Base-by-base conservation (phyloP, 129 eudicot species). In the Helianthus annuus region DNA sequence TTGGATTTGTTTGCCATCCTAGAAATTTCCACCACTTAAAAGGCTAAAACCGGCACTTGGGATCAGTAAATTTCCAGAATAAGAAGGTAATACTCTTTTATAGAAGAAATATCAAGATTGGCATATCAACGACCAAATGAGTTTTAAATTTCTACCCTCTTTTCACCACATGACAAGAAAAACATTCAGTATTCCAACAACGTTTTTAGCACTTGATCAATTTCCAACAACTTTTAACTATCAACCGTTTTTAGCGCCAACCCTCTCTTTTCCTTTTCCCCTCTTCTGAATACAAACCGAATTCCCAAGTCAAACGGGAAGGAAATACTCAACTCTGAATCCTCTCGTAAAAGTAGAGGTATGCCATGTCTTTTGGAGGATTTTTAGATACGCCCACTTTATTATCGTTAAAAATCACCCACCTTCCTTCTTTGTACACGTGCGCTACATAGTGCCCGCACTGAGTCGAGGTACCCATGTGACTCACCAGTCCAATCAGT, bases 381-480 rank as follows among this genome's bases (percentile, higher is more conserved):
- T 88, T 84, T 79, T 84, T 88, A 0, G 99, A 94, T 70, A 82
- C 83, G 39, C 88, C 97, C 69, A 94, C 99, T 80, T 94, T 94
- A 51, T 88, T 89, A 68, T 94, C 99, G 10, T 94, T 94, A 78
- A 78, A 94, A 39, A 94, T 91, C 52, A 79, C 96, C 99, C 97
- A 90, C 78, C 87, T 83, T 57, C 97, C 96, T 68, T 94, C 91
- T 82, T 94, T 94, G 76, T 71, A 64, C 27, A 94, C 85, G 32
- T 94, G 99, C 1, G 99, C 99, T 75, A 94, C 99, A 62, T 94
- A 94, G 67, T 94, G 98, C 14, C 98, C 98, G 58, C 98, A 90
- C 48, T 90, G 98, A 12, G 98, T 94, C 14, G 97, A 90, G 32
- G 96, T 90, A 13, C 98, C 97, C 12, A 94, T 94, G 83, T 94